A percentile compares a stretch with the other conserved stretches of the same genome.
phyloP scores from a whole-genome alignment of 225 moss, liverwort and hornwort genomes.

The Pleurozium schreberi region DNA sequence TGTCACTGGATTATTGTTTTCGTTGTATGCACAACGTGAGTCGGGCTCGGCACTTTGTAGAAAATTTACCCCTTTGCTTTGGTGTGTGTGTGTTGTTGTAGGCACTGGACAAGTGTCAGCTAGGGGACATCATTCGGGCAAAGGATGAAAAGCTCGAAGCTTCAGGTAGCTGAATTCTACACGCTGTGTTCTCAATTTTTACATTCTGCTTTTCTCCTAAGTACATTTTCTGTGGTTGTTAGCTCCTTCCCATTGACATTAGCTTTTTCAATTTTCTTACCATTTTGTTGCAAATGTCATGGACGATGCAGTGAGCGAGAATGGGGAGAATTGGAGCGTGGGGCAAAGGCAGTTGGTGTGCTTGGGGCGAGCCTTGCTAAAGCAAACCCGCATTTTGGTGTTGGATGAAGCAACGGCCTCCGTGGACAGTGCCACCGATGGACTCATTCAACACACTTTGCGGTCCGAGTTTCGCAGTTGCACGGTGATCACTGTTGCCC shows the following conservation, averaged over 20 bases:
- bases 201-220: neutral
- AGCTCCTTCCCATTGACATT: neutral
- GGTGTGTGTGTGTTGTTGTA: neutral
- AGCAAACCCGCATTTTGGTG: constrained; percentile 26
- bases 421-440: constrained; percentile 39
- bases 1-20: neutral
- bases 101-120: constrained; percentile 77
- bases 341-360: constrained; percentile 40
- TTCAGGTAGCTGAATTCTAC: constrained; percentile 11
- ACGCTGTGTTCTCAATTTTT: neutral
- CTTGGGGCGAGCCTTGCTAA: constrained; percentile 34
- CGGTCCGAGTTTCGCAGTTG: constrained; percentile 11
- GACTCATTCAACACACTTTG: constrained; percentile 27
- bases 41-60: neutral
- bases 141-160: constrained; percentile 45
- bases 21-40: neutral
- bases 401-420: constrained; percentile 44
- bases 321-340: constrained; percentile 42
- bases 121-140: constrained; percentile 48
- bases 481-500: constrained; percentile 34
- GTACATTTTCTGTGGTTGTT: neutral
- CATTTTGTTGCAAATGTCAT: neutral
- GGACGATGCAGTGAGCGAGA: constrained; percentile 18
- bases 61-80: neutral
- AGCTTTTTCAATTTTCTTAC: neutral